Evolutionary conservation across 1,284 basidiomycete species (phyloP), one percentile per base, ranked within the genome.

Genomic region (Naganishia albida): DNA sequence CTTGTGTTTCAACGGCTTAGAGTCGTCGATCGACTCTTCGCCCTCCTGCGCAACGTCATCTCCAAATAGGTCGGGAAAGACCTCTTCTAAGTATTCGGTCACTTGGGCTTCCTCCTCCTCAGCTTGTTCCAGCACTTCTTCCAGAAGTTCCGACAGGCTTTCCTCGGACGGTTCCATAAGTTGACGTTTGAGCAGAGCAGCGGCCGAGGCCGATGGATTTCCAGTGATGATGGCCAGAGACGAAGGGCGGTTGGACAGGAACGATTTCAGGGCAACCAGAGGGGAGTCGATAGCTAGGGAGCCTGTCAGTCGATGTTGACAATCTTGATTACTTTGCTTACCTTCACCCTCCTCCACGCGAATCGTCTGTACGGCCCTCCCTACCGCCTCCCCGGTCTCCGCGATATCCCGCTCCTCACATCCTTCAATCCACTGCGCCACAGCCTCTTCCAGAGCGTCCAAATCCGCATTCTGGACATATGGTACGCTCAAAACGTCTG

Each of bases 111-210:
- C 64, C 40, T 53, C 57, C 20, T 43, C 43, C 30, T 52, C 44
- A 0, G 51, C 63, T 20, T 57, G 54, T 28, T 67, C 34, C 1
- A 64, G 23, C 16, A 93, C 81, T 83, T 93, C 16, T 88, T 91
- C 82, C 91, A 93, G 81, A 85, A 93, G 67, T 93, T 93, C 89
- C 86, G 90, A 55, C 89, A 93, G 77, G 84, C 92, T 63, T 91
- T 93, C 71, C 88, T 91, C 65, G 87, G 91, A 63, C 89, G 93
- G 77, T 90, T 91, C 62, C 90, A 88, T 81, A 88, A 92, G 80
- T 92, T 64, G 57, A 30, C 63, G 54, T 49, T 67, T 64, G 16
- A 53, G 62, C 43, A 30, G 60, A 10, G 25, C 38, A 26, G 67
- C 56, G 8, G 67, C 62, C 23, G 57, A 49, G 51, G 63, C 50